Base-by-base conservation (phyloP, 768 basidiomycete species). In the Austroboletus festivus region DNA sequence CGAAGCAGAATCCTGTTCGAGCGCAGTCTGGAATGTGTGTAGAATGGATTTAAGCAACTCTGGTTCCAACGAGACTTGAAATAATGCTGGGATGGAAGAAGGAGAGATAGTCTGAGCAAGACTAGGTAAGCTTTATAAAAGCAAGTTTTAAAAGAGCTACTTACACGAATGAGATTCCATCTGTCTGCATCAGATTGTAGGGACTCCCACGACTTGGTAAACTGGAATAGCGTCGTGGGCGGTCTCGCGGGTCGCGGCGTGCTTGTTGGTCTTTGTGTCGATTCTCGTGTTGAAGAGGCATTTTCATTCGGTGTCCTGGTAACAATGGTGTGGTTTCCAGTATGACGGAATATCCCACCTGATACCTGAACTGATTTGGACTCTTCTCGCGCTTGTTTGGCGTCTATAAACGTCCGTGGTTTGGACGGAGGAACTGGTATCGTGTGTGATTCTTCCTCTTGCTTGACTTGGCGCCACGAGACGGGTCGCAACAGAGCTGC, bases 31-130 rank as follows among this genome's bases (percentile, higher is more conserved):
- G 53, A 89, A 79, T 3, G 74, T 76, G 23, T 72, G 67, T 21
- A 90, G 61, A 19, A 90, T 71, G 1, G 80, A 78, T 3, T 72
- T 71, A 16, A 92, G 75, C 22, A 86, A 57, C 1, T 73, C 57
- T 0, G 89, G 78, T 38, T 91, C 89, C 26, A 92, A 72, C 0
- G 86, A 86, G 0, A 73, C 79, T 56, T 84, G 76, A 67, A 86
- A 89, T 33, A 92, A 64, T 2, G 71, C 55, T 1, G 87, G 85
- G 22, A 91, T 63, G 16, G 70, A 68, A 8, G 70, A 40, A 0
- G 88, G 80, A 0, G 77, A 68, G 38, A 89, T 73, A 28, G 70
- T 73, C 84, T 89, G 55, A 15, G 33, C 26, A 10, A 43, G 23
- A 30, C 46, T 16, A 13, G 26, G 28, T 12, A 33, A 21, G 24